Evolutionary conservation across 2,329 filamentous ascomycete genomes (phyloP).

Genomic region (Coniochaeta prunicola): DNA sequence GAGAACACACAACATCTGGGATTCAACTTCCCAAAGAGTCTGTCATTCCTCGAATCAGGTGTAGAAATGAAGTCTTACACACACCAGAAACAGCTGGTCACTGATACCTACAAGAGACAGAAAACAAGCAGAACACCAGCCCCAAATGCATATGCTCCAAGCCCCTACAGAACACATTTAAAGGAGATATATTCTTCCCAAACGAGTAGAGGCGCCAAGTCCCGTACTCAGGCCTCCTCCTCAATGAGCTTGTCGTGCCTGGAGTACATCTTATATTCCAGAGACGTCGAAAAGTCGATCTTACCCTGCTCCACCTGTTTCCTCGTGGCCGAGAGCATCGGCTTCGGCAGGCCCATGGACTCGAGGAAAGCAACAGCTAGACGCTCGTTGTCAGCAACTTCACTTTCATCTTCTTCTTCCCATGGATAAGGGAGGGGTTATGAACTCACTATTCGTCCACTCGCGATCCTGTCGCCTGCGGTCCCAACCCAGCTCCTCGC

Average conservation of each 20-base stretch:
- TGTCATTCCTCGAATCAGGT: not conserved
- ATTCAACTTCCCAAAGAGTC: too few species aligned
- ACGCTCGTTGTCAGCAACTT: constrained; percentile 5
- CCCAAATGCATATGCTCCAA: constrained; percentile 1
- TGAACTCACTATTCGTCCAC: constrained; percentile 64
- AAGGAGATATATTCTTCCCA: constrained; percentile 15
- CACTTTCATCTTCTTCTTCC: too few species aligned
- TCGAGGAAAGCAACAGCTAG: constrained; percentile 52
- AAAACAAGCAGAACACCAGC: not conserved
- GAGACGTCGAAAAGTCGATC: constrained; percentile 47
- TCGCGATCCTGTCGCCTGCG: constrained; percentile 64
- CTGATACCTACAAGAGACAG: not conserved
- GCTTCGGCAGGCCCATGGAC: constrained; percentile 58
- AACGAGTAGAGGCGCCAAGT: constrained; percentile 9
- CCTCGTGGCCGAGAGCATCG: constrained; percentile 49
- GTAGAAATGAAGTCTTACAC: not conserved
- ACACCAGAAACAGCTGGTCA: not conserved
- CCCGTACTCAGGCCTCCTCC: constrained; percentile 17
- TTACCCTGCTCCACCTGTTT: constrained; percentile 55
- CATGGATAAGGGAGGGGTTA: not conserved
- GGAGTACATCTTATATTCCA: constrained; percentile 57
- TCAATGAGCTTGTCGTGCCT: constrained; percentile 46
- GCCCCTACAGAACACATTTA: not conserved
- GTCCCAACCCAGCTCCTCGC: constrained; percentile 75
- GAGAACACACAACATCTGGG: too few species aligned